These are phyloP conservation scores for Fusarium poae DNA, from an alignment of 2,329 filamentous ascomycete species.

Conservation along the genomic window DNA sequence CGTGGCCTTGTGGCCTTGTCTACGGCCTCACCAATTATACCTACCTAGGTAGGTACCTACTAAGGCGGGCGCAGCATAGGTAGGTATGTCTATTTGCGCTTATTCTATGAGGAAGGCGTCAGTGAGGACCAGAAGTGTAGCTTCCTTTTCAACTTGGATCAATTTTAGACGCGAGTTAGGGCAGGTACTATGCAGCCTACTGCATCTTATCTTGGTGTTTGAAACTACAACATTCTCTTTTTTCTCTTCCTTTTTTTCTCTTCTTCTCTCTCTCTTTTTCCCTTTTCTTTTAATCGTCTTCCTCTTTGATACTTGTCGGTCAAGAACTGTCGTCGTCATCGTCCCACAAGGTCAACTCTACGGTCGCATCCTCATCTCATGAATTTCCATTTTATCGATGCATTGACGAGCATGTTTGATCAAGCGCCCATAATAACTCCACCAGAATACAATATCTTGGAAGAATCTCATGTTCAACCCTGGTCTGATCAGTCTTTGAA, in stretches of 20 bases:
- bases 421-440: slow-evolving; percentile 34
- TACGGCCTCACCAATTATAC: slow-evolving; percentile 18
- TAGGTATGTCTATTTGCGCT: slow-evolving; percentile 5
- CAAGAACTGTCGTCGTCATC: slow-evolving; percentile 21
- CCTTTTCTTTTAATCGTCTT: neutral
- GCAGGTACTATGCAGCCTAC: neutral
- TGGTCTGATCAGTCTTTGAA: neutral
- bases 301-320: neutral
- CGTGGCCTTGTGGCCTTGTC: slow-evolving; percentile 32
- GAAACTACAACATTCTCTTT: slow-evolving; percentile 21
- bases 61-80: neutral
- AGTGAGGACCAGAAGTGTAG: neutral
- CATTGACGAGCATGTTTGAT: slow-evolving; percentile 40
- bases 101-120: slow-evolving; percentile 6
- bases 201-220: slow-evolving; percentile 11
- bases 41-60: too few relatives aligned
- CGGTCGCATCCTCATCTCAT: slow-evolving; percentile 16
- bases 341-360: slow-evolving; percentile 34
- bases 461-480: slow-evolving; percentile 2
- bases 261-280: slow-evolving; percentile 1
- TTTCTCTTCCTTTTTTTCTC: neutral
- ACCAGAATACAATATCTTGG: slow-evolving; percentile 19
- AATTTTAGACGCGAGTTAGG: slow-evolving; percentile 17
- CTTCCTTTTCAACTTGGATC: slow-evolving; percentile 5
- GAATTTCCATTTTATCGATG: slow-evolving; percentile 17